phyloP scores from a whole-genome alignment of 495 filamentous ascomycete genomes.

The Penicillium ochrochloron region DNA sequence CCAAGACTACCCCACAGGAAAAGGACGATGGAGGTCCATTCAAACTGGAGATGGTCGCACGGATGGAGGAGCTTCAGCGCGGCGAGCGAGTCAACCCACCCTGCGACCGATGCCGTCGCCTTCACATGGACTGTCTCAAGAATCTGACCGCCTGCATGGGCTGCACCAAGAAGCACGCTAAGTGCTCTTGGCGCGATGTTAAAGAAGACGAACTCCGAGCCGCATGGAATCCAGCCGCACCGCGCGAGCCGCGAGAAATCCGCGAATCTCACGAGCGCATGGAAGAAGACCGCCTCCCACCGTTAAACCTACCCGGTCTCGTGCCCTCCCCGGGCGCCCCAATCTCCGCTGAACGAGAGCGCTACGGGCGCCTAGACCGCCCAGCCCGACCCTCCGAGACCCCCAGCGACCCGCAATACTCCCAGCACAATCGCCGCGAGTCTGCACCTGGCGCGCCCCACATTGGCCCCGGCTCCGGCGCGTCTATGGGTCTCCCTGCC shows the following conservation, averaged over 20 bases:
- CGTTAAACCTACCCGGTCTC: slow-evolving; percentile 18
- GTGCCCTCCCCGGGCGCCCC: slow-evolving; percentile 23
- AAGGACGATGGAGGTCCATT: slow-evolving; percentile 65
- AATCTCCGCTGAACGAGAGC: slow-evolving; percentile 26
- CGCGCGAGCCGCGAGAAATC: slow-evolving; percentile 14
- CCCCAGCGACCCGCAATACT: slow-evolving; percentile 13
- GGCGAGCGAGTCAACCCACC: slow-evolving; percentile 76
- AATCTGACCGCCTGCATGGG: slow-evolving; percentile 84
- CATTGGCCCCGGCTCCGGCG: slow-evolving; percentile 17
- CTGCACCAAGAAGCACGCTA: slow-evolving; percentile 87
- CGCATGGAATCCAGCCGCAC: slow-evolving; percentile 21
- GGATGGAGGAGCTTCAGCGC: slow-evolving; percentile 74
- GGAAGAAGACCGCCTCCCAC: slow-evolving; percentile 27
- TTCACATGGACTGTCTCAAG: slow-evolving; percentile 82
- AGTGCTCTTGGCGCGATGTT: slow-evolving; percentile 80
- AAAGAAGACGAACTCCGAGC: slow-evolving; percentile 68
- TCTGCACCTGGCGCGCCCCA: slow-evolving; percentile 38
- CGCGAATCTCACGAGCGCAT: slow-evolving; percentile 26
- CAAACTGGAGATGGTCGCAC: slow-evolving; percentile 68
- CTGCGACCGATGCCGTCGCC: slow-evolving; percentile 79
- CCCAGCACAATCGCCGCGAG: slow-evolving; percentile 35
- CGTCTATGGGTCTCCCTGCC: slow-evolving; percentile 18
- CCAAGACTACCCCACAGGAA: slow-evolving; percentile 52
- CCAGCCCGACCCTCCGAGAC: slow-evolving; percentile 14
- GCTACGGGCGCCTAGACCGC: slow-evolving; percentile 13